Evolutionary conservation across 169 alveolate species (phyloP).

Genomic region (Plasmodium vivax): DNA sequence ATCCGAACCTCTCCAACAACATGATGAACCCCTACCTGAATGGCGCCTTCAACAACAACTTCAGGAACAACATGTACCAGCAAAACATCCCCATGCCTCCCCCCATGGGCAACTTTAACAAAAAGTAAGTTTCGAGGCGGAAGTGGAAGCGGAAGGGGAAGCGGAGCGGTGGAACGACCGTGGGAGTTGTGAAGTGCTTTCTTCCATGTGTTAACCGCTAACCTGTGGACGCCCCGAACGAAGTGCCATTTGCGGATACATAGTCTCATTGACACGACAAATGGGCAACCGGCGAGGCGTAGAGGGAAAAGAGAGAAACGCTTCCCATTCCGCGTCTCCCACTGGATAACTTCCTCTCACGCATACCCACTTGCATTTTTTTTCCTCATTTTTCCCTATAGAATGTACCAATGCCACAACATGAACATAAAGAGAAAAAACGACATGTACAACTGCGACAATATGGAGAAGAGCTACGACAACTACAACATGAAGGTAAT

Average conservation of each 20-base stretch:
- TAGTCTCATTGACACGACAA: background rate
- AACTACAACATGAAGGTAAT: slow-evolving; percentile 64
- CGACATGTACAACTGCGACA: slow-evolving; percentile 40
- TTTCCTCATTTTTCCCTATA: background rate
- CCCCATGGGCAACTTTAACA: slow-evolving; percentile 43
- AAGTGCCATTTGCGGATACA: background rate
- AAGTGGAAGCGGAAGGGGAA: background rate
- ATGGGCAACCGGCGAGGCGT: background rate
- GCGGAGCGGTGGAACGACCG: background rate
- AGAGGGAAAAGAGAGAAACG: background rate
- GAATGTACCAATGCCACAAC: slow-evolving; percentile 68
- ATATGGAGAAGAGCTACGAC: slow-evolving; percentile 60
- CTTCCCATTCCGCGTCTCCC: background rate
- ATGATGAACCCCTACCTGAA: slow-evolving; percentile 72
- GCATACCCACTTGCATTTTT: background rate
- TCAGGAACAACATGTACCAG: slow-evolving; percentile 61
- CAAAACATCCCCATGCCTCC: slow-evolving; percentile 68
- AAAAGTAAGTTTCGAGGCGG: slow-evolving; percentile 11
- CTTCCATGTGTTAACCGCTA: background rate
- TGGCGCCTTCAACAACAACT: slow-evolving; percentile 42
- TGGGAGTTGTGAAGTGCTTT: background rate
- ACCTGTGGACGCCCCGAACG: background rate
- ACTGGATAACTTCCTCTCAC: background rate
- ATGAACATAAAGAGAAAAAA: slow-evolving; percentile 68
- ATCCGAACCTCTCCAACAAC: slow-evolving; percentile 50